Evolutionary conservation across 352 stramenopile species (phyloP).

Genomic region (Pythium guiyangense): DNA sequence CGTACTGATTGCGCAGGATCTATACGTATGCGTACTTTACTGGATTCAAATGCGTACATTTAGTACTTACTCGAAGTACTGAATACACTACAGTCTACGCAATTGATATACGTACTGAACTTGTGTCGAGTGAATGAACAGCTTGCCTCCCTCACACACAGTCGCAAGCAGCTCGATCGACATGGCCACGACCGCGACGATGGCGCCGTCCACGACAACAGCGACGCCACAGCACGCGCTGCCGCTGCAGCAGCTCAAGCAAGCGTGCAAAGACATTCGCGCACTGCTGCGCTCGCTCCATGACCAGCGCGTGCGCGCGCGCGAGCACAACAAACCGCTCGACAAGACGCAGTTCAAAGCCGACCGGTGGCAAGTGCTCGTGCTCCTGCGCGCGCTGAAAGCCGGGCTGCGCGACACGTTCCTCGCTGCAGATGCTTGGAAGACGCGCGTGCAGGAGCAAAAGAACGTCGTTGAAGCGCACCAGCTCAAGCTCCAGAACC

Average conservation of each 20-base stretch:
- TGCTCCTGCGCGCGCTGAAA: constrained; percentile 56
- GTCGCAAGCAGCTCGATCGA: neutral
- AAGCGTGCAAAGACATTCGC: constrained; percentile 41
- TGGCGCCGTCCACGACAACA: constrained; percentile 3
- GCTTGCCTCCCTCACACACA: no score
- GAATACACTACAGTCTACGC: no score
- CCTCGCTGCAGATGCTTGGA: constrained; percentile 50
- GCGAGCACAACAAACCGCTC: constrained; percentile 13
- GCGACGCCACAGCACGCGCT: constrained; percentile 9
- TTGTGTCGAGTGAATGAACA: no score
- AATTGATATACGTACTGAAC: no score
- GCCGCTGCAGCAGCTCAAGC: constrained; percentile 49
- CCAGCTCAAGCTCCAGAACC: constrained; percentile 75
- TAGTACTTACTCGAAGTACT: no score
- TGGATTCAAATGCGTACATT: no score
- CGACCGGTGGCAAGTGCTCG: constrained; percentile 50
- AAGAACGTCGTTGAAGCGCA: constrained; percentile 73
- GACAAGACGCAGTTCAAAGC: constrained; percentile 44
- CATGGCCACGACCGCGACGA: neutral
- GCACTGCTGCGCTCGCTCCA: constrained; percentile 34
- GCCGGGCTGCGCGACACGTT: constrained; percentile 59
- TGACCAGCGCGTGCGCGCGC: constrained; percentile 19
- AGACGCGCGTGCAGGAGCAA: constrained; percentile 59
- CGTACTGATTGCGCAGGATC: neutral
- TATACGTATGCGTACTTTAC: neutral